Conservation (phyloP, 192 early-diverging fungal genomes). For the Coemansia sp. region DNA sequence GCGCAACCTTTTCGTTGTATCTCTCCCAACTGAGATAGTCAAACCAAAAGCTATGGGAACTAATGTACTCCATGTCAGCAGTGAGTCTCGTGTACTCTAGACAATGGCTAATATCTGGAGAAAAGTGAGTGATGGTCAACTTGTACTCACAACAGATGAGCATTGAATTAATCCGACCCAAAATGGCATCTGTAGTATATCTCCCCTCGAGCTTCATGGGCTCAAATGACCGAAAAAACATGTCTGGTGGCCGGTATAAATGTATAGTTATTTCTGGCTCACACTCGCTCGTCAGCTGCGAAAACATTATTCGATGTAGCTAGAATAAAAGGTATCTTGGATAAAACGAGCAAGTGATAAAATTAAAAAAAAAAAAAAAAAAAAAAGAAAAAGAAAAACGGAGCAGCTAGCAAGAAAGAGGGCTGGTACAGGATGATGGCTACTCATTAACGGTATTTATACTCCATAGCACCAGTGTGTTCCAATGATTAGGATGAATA, state of each 20-base stretch:
- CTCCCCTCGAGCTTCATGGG: not conserved
- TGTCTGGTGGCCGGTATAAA: not conserved
- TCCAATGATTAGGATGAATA: too few relatives aligned
- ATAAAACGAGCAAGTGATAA: not conserved
- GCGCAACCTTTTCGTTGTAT: not conserved
- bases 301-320: too few relatives aligned
- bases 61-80: not conserved
- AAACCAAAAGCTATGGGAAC: not conserved
- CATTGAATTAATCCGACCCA: not conserved
- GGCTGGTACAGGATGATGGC: too few relatives aligned
- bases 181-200: not conserved
- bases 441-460: too few relatives aligned
- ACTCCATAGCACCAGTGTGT: too few relatives aligned
- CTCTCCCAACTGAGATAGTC: not conserved
- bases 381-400: not conserved
- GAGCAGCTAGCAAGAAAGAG: too few relatives aligned
- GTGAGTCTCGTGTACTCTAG: not conserved
- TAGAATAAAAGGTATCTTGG: not conserved
- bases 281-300: not conserved
- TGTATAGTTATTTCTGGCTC: not conserved
- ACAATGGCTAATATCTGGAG: not conserved
- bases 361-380: not conserved
- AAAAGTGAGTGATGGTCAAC: not conserved
- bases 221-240: not conserved
- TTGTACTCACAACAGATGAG: not conserved